Evolutionary conservation across 495 filamentous ascomycete genomes (phyloP).

Genomic region (Aspergillus nanangensis): DNA sequence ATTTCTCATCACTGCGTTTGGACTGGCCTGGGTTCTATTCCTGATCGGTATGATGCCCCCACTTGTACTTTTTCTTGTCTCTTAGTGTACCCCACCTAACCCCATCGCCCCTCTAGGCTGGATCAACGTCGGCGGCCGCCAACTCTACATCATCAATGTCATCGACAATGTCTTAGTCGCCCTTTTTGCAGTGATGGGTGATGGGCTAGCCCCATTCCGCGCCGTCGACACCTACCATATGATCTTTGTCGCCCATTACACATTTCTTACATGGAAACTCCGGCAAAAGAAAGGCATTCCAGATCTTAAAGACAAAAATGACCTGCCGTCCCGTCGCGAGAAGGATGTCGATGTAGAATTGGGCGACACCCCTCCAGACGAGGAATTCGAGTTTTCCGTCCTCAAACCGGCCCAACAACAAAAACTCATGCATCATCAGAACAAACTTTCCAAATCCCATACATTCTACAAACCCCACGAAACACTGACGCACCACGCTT

Average conservation of each 20-base stretch:
- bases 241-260: slow-evolving; percentile 63
- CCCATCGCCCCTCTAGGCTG: slow-evolving; percentile 42
- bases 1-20: slow-evolving; percentile 75
- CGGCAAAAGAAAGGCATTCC: slow-evolving; percentile 59
- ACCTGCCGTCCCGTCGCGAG: slow-evolving; percentile 52
- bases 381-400: slow-evolving; percentile 52
- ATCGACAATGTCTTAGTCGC: slow-evolving; percentile 76
- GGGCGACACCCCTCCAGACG: slow-evolving; percentile 30
- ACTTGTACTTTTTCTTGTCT: neutral
- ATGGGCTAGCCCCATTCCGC: slow-evolving; percentile 72
- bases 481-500: slow-evolving; percentile 73
- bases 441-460: slow-evolving; percentile 69
- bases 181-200: slow-evolving; percentile 72
- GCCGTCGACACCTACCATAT: slow-evolving; percentile 79
- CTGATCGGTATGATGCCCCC: slow-evolving; percentile 53
- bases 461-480: slow-evolving; percentile 86
- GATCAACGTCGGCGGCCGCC: slow-evolving; percentile 73
- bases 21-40: slow-evolving; percentile 79
- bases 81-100: neutral
- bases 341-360: slow-evolving; percentile 44
- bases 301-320: slow-evolving; percentile 64
- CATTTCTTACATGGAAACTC: slow-evolving; percentile 67
- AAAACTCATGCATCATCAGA: slow-evolving; percentile 64
- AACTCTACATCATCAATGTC: slow-evolving; percentile 66
- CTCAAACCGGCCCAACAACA: slow-evolving; percentile 58